Base-by-base conservation (phyloP, 345 rosid species). In the Trapa incisa region DNA sequence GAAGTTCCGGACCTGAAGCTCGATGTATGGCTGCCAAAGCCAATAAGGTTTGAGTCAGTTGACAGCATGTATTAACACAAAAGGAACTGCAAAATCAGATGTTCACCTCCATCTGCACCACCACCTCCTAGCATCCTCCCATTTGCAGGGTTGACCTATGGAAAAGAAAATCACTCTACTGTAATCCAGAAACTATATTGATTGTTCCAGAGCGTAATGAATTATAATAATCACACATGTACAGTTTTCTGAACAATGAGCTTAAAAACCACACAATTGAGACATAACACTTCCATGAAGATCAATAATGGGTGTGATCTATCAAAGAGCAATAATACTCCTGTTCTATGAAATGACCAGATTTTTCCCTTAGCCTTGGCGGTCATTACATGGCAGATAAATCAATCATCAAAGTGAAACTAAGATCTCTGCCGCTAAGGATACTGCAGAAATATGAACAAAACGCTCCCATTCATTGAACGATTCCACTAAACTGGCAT, bases 91-190 rank as follows among this genome's bases (percentile, higher is more conserved):
- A 50, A 6, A 38, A 38, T 62, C 33, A 36, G 42, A 67, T 45
- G 47, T 6, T 3, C 74, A 87, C 98, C 92, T 82, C 98, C 96
- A 78, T 92, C 96, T 0, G 93, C 98, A 57, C 97, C 98, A 74
- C 91, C 94, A 66, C 98, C 98, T 65, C 98, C 96, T 64, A 92
- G 80, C 98, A 92, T 89, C 65, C 75, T 75, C 76, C 80, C 94
- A 75, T 92, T 86, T 32, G 97, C 98, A 5, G 97, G 94, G 81
- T 79, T 86, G 1, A 83, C 97, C 98, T 92, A 54, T 15, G 56
- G 47, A 50, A 63, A 35, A 65, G 47, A 2, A 2, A 50, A n/a
- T 50, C 17, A 29, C 22, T 15, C 56, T 22, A 57, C 13, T 2
- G 6, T 32, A 2, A 17, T 22, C 61, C 61, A 17, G 11, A 15